Conservation (phyloP, 2,329 filamentous ascomycete species). For the Emmonsiellopsis sp. region DNA sequence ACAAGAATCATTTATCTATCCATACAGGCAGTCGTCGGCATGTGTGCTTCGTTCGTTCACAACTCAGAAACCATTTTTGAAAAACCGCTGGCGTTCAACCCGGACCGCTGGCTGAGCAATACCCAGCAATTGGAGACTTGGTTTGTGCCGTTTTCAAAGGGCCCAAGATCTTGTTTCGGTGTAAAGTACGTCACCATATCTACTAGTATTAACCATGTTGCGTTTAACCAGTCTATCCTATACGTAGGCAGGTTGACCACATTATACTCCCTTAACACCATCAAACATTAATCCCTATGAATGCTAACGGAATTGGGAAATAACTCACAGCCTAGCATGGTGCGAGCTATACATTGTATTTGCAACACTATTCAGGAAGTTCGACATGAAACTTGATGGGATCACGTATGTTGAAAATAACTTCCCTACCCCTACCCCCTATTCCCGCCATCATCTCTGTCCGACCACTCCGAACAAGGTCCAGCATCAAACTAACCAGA, state of each 20-base stretch:
- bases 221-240: neutral
- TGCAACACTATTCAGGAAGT: neutral
- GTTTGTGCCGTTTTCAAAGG: constrained; percentile 38
- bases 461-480: neutral
- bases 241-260: neutral
- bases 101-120: constrained; percentile 33
- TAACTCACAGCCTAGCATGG: neutral
- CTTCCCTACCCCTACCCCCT: neutral
- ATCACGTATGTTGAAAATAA: neutral
- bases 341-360: neutral
- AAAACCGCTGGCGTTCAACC: constrained; percentile 27
- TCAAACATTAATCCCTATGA: too few relatives aligned
- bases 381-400: neutral
- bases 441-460: neutral
- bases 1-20: too few relatives aligned
- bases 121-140: constrained; percentile 22
- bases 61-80: constrained; percentile 24
- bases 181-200: constrained; percentile 13
- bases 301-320: too few relatives aligned
- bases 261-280: neutral
- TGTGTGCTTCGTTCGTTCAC: constrained; percentile 19
- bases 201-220: neutral
- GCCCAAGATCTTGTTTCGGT: constrained; percentile 33
- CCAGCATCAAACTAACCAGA: neutral
- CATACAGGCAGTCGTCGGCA: constrained; percentile 19